A percentile compares a stretch with the other conserved stretches of the same genome.
These are phyloP conservation scores for Cylindrodendrum hubeiense DNA, from an alignment of 2,329 filamentous ascomycete species.

Conservation along the genomic window DNA sequence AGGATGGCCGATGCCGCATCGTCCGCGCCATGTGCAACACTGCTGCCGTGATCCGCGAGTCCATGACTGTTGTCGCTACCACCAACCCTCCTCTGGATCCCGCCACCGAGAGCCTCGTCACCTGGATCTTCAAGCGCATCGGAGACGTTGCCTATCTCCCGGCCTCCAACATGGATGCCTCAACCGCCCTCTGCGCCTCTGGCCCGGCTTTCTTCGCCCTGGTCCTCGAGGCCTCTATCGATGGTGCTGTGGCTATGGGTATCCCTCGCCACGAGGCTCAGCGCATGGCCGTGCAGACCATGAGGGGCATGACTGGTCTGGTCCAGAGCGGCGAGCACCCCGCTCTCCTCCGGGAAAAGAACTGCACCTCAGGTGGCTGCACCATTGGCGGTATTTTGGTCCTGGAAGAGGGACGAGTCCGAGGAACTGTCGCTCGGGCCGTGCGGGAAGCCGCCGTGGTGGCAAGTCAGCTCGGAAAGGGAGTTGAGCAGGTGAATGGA, in stretches of 20 bases:
- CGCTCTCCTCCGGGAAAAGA: constrained; percentile 79
- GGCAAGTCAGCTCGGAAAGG: constrained; percentile 70
- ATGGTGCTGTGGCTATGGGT: constrained; percentile 84
- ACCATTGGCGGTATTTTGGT: constrained; percentile 81
- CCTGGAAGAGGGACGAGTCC: constrained; percentile 78
- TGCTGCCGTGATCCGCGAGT: constrained; percentile 81
- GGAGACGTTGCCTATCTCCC: constrained; percentile 78
- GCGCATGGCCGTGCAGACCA: constrained; percentile 83
- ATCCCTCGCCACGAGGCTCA: constrained; percentile 79
- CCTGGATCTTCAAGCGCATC: constrained; percentile 82
- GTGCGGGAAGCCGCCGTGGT: constrained; percentile 79
- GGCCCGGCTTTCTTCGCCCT: constrained; percentile 83
- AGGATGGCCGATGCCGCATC: constrained; percentile 69
- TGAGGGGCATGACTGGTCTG: constrained; percentile 78
- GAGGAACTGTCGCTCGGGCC: constrained; percentile 75
- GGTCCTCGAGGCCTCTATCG: constrained; percentile 80
- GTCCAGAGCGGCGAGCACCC: constrained; percentile 81
- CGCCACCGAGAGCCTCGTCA: constrained; percentile 68
- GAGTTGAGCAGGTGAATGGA: constrained; percentile 53
- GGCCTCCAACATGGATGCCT: constrained; percentile 76
- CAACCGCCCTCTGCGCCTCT: constrained; percentile 80
- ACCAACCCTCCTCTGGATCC: constrained; percentile 68
- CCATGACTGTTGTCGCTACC: constrained; percentile 84
- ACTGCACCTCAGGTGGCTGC: constrained; percentile 82
- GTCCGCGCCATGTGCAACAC: constrained; percentile 90